Evolutionary conservation across 306 rosid genomes (phyloP), one percentile per base, ranked within the genome.

Genomic region (Inga leiocalycina): DNA sequence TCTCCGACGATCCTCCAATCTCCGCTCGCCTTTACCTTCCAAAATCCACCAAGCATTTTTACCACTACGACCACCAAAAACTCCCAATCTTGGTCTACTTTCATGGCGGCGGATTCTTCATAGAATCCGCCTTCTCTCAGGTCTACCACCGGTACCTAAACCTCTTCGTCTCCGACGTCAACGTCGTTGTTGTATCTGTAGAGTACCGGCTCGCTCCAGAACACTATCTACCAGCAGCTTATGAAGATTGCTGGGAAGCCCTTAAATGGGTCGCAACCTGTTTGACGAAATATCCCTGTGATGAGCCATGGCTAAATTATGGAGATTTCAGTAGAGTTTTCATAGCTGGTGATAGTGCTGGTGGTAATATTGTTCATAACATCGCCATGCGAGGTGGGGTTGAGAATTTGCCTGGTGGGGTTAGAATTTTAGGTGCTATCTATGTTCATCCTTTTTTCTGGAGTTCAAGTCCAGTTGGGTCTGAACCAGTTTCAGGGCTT

Each of bases 331-430:
- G 51, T 3, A 57, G 79, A 22, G 22, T 90, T 15, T 86, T 76
- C 65, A 24, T 90, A 3, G 91, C 86, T 1, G 91, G 93, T 27
- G 93, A 90, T 2, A 86, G 91, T 59, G 87, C 91, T 5, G 91
- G 91, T 65, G 88, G 89, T 61, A 88, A 88, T 71, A 86, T 88
- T 41, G 91, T 59, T 4, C 91, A 90, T 37, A 82, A 88, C 67
- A 79, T 84, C 8, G 79, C 82, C 9, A 84, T 86, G 86, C 81
- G 84, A 57, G 77, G 73, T 12, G 88, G 88, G n/a, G 45, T 17
- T 30, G 85, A 89, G 78, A 27, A 66, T 62, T 61, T 87, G 78
- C 67, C 72, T 22, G 82, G 84, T 43, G 87, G 81, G 16, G 68
- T 84, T 1, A 74, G 79, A 54, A 70, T 82, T 14, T 35, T 35